Evolutionary conservation across 2,329 filamentous ascomycete species (phyloP).

Genomic region (Lasiodiplodia sp.): DNA sequence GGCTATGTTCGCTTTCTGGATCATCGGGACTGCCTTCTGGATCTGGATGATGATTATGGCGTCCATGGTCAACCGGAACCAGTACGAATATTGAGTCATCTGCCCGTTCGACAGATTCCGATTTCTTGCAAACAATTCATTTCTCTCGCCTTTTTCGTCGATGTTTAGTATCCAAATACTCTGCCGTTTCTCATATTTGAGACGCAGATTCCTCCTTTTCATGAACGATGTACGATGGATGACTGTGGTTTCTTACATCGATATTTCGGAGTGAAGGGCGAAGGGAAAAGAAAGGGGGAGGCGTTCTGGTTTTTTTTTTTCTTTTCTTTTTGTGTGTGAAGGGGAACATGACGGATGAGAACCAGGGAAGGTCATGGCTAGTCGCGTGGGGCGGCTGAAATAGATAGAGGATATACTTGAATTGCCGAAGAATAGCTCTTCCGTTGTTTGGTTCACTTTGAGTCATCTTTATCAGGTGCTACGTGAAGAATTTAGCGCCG

Average conservation of each 20-base stretch:
- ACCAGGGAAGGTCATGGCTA: no score
- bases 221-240: background rate
- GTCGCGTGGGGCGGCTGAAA: no score
- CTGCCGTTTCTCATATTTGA: background rate
- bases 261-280: background rate
- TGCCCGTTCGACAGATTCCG: background rate
- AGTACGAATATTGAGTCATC: constrained; percentile 43
- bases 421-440: no score
- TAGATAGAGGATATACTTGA: no score
- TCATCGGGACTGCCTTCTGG: constrained; percentile 69
- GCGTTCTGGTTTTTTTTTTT: background rate
- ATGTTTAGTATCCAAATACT: background rate
- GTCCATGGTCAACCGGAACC: constrained; percentile 60
- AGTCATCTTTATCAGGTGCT: no score
- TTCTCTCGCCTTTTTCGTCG: background rate
- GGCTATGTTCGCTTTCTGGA: constrained; percentile 69
- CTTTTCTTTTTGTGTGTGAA: no score
- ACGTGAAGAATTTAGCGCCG: no score
- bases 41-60: constrained; percentile 72
- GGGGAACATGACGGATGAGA: no score
- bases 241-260: background rate
- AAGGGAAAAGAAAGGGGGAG: background rate
- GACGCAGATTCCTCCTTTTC: background rate
- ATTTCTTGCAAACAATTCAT: background rate
- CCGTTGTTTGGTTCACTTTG: no score